phyloP scores from a whole-genome alignment of 805 yeast genomes.

The Myxozyma udenii region DNA sequence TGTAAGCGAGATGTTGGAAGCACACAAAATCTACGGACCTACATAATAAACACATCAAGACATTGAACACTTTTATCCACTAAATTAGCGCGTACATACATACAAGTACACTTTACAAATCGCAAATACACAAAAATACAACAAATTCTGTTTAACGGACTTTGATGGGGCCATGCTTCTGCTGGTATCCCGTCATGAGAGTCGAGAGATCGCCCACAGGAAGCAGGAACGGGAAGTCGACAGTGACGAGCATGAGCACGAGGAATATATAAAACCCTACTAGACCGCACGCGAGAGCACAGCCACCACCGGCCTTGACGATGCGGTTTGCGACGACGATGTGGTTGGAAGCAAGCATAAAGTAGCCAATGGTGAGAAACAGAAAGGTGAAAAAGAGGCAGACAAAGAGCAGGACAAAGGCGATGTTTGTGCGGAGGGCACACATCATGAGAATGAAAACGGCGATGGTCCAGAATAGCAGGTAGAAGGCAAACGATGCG shows the following conservation, averaged over 20 bases:
- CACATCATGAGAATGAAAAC: conserved; percentile 20
- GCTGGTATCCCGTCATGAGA: conserved; percentile 25
- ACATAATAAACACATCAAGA: too few relatives aligned
- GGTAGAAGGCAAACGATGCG: conserved; percentile 25
- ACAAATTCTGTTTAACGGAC: conserved; percentile 2
- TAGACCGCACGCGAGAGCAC: conserved; percentile 20
- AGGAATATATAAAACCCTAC: conserved; percentile 25
- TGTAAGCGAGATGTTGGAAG: too few relatives aligned
- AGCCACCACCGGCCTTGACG: conserved; percentile 28
- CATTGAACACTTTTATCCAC: too few relatives aligned
- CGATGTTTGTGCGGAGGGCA: conserved; percentile 28
- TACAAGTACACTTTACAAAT: too few relatives aligned
- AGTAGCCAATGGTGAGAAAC: conserved; percentile 23
- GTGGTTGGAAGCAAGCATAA: conserved; percentile 7
- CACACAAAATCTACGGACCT: too few relatives aligned
- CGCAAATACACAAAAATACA: too few relatives aligned
- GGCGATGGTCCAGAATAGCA: conserved; percentile 23
- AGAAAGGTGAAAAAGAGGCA: conserved; percentile 17
- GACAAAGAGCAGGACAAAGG: conserved; percentile 21
- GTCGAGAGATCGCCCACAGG: conserved; percentile 28
- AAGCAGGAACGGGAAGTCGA: conserved; percentile 26
- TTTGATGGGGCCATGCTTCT: conserved; percentile 26
- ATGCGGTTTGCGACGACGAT: conserved; percentile 3
- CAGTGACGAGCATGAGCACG: conserved; percentile 28
- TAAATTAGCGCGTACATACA: too few relatives aligned